Percentiles rank a stretch among this genome's conserved stretches.
Evolutionary conservation across 805 yeast species (phyloP).

Genomic region (Debaryomyces prosopidis): DNA sequence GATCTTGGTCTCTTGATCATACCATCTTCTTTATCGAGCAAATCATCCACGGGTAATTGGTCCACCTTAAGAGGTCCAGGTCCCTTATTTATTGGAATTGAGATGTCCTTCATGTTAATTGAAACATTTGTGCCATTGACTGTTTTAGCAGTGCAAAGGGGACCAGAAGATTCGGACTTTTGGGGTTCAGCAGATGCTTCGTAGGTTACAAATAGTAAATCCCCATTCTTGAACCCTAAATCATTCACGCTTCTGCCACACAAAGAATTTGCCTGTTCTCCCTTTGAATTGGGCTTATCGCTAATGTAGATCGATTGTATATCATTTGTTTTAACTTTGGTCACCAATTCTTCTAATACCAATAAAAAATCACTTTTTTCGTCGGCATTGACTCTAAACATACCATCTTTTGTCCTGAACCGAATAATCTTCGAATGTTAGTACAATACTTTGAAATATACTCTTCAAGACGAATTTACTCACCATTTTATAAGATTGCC

Average conservation of each 20-base stretch:
- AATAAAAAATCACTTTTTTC: constrained; percentile 42
- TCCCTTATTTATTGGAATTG: background rate
- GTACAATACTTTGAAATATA: background rate
- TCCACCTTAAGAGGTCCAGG: constrained; percentile 23
- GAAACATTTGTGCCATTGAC: background rate
- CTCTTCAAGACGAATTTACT: background rate
- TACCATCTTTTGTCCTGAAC: constrained; percentile 84
- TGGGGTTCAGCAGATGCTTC: constrained; percentile 10
- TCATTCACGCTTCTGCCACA: constrained; percentile 36
- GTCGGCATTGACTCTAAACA: constrained; percentile 63
- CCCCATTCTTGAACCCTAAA: constrained; percentile 60
- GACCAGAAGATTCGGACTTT: background rate
- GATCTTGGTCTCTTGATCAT: constrained; percentile 65
- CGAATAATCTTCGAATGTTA: constrained; percentile 44
- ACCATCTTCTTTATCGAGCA: constrained; percentile 67
- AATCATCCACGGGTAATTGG: constrained; percentile 68
- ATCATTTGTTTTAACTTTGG: constrained; percentile 20
- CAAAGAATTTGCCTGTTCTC: constrained; percentile 39
- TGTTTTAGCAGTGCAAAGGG: background rate
- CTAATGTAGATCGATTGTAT: constrained; percentile 39
- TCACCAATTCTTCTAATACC: constrained; percentile 42
- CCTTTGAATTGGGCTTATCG: constrained; percentile 44
- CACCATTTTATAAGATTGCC: constrained; percentile 1
- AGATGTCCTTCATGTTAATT: background rate
- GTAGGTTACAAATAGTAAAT: constrained; percentile 50